Base-by-base conservation (phyloP, 805 yeast species). In the Starmerella bombi region DNA sequence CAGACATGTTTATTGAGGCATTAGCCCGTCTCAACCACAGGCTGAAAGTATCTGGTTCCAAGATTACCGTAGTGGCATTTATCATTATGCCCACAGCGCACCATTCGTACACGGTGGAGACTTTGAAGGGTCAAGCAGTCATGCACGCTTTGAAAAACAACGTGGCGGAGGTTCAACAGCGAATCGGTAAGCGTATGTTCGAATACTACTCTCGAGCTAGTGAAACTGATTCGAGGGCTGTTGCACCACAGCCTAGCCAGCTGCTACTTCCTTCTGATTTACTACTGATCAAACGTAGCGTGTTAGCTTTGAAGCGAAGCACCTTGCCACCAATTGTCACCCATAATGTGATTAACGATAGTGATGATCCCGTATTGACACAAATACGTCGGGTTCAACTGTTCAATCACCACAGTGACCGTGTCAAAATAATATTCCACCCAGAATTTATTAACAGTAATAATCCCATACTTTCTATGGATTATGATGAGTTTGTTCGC, bases 51-150 rank as follows among this genome's bases (percentile, higher is more conserved):
- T 62, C 74, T 4, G 83, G 83, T 32, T 80, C 94, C 5, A 82
- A 80, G 53, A 80, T 78, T 69, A 88, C 97, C 0, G 91, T 88
- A 17, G 96, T 88, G 33, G 97, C 97, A 9, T 88, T 88, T 58
- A 84, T 88, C 55, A 88, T 88, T 61, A 91, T 91, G 97, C 98
- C 98, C 3, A 97, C 96, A 15, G 75, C 77, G 38, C 86, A 93
- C 42, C 78, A 81, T 54, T 86, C 96, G 0, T 88, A 84, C 62
- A 91, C 97, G 2, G 93, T 85, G 25, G 97, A 88, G 59, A 91
- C 97, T 4, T 71, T 88, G 53, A 82, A 80, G 64, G 94, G 95
- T 34, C 98, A 91, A 63, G 96, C 97, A 1, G 96, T 86, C 34
- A 80, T 86, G 50, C 80, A 80, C 59, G 93, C 94, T 40, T 71